Evolutionary conservation across 257 asterid species (phyloP), one percentile per base, ranked within the genome.

Genomic region (Leptodermis oblonga): DNA sequence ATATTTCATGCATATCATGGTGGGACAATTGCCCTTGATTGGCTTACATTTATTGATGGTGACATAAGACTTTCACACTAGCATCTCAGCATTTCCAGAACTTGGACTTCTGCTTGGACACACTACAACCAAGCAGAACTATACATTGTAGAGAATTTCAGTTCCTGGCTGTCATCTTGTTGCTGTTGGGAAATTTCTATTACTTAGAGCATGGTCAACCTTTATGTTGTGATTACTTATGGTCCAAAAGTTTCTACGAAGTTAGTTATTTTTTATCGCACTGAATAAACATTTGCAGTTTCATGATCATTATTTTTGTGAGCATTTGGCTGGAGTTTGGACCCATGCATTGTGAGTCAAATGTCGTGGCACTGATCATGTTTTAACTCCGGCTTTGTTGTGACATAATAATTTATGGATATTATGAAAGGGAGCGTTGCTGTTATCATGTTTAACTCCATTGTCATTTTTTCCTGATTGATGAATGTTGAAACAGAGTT

Each of bases 11-110:
- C 90, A 70, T 73, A 85, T 49, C 92, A 86, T 66, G 95, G 88
- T 64, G 95, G 95, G 69, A 81, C 77, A 46, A 76, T 88, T 70
- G 92, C 95, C 73, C 75, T 88, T 80, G 92, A 88, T 74, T 86
- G 95, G 92, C 81, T 88, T 67, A 59, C 80, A 78, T 82, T 74
- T 67, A 77, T 80, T 62, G 90, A 85, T 83, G 95, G 90, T 87
- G 83, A 74, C 71, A 51, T 33, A 41, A 64, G 54, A 48, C 18
- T 58, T 42, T 67, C 62, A 42, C 7, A n/a, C 51, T 42, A 30
- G 12, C 10, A n/a, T 62, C 9, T 28, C 43, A 22, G 14, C 15
- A 13, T 15, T 41, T 10, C 12, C n/a, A 26, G 67, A 56, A 62
- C 78, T 45, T 48, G 67, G 61, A 33, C 22, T 41, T 7, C 34